Conservation (phyloP, 768 basidiomycete genomes). For the Punctularia strigosozonata region DNA sequence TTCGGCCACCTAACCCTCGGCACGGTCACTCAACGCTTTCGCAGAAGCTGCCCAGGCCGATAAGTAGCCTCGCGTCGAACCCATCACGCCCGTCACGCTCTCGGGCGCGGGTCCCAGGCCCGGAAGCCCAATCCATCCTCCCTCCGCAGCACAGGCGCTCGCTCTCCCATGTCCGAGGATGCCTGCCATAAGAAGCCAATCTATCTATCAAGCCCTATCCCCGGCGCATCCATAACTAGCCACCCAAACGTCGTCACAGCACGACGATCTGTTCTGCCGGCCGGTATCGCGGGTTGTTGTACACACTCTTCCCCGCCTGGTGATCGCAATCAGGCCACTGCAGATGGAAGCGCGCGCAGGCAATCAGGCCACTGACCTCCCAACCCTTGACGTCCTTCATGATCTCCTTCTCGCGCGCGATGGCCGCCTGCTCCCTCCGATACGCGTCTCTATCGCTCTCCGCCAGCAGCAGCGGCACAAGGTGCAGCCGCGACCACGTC, state of each 20-base stretch:
- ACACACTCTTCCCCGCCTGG: conserved; percentile 79
- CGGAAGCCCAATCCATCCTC: too few species aligned
- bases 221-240: too few species aligned
- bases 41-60: too few species aligned
- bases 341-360: conserved; percentile 10
- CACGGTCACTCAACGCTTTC: too few species aligned
- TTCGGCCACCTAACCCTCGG: too few species aligned
- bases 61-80: too few species aligned
- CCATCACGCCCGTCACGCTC: too few species aligned
- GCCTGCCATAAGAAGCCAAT: too few species aligned
- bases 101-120: too few species aligned
- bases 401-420: conserved; percentile 74
- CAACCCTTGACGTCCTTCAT: conserved; percentile 92
- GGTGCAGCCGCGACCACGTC: conserved; percentile 91
- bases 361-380: conserved; percentile 58
- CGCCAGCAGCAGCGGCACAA: conserved; percentile 84
- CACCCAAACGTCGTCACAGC: conserved; percentile 39
- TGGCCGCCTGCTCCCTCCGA: conserved; percentile 65
- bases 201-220: too few species aligned
- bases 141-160: too few species aligned
- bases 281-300: conserved; percentile 68
- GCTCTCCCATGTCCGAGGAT: too few species aligned
- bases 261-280: conserved; percentile 46
- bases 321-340: conserved; percentile 9
- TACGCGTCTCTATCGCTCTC: conserved; percentile 89